phyloP scores from a whole-genome alignment of 2,329 filamentous ascomycete genomes.

The Albophoma yamanashiensis region DNA sequence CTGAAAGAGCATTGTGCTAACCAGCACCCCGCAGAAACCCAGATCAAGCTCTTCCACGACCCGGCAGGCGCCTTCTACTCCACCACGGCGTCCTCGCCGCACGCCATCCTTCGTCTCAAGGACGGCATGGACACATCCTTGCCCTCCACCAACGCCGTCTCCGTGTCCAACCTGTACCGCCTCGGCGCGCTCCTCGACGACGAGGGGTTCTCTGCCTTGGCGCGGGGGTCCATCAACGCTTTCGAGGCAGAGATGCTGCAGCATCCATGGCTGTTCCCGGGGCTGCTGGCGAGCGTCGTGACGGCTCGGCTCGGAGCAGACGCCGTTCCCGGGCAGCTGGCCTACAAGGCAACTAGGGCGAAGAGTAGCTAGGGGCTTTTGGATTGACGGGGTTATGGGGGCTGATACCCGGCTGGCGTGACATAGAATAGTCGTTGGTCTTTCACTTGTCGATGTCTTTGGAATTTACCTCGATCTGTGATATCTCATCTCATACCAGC shows the following conservation, averaged over 20 bases:
- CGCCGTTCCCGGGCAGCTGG: slow-evolving; percentile 14
- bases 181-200: slow-evolving; percentile 61
- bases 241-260: slow-evolving; percentile 90
- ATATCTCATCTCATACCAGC: neutral
- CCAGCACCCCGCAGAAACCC: slow-evolving; percentile 40
- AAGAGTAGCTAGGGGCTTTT: slow-evolving; percentile 3
- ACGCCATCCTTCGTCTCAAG: slow-evolving; percentile 78
- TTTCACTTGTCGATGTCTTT: neutral
- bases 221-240: slow-evolving; percentile 65
- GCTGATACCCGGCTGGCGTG: neutral
- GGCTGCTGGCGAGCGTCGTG: slow-evolving; percentile 67
- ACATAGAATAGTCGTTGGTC: neutral
- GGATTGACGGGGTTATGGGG: neutral
- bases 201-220: slow-evolving; percentile 50
- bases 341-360: slow-evolving; percentile 13
- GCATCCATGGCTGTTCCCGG: slow-evolving; percentile 85
- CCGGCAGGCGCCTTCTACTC: slow-evolving; percentile 62
- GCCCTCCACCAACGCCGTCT: slow-evolving; percentile 80
- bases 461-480: neutral
- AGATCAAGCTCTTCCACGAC: slow-evolving; percentile 74
- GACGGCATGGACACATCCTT: slow-evolving; percentile 90
- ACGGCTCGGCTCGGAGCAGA: slow-evolving; percentile 60
- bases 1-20: slow-evolving; percentile 1
- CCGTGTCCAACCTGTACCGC: slow-evolving; percentile 79
- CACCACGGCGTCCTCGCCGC: slow-evolving; percentile 49